phyloP scores from a whole-genome alignment of 352 stramenopile genomes.

The Pythium guiyangense region DNA sequence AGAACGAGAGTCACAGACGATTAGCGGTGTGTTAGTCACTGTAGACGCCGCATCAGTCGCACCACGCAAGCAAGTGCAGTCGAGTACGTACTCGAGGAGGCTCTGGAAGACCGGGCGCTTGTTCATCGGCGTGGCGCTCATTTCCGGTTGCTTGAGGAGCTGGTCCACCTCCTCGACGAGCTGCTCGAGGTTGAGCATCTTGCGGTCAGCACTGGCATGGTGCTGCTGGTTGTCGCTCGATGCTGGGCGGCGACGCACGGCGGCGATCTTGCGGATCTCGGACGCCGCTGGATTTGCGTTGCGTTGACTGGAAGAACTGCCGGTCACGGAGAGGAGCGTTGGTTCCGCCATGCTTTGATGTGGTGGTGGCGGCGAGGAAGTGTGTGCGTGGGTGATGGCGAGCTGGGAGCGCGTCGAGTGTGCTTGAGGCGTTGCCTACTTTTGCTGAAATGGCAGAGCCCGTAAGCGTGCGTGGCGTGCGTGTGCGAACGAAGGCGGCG shows the following conservation, averaged over 20 bases:
- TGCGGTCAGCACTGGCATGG: not conserved
- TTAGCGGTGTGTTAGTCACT: not conserved
- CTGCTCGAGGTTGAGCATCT: constrained; percentile 25
- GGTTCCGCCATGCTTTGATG: constrained; percentile 3
- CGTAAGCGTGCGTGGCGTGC: not conserved
- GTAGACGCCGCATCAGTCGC: not conserved
- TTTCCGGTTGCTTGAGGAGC: constrained; percentile 26
- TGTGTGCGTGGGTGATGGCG: not conserved
- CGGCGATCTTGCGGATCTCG: constrained; percentile 15
- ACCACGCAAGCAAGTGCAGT: not conserved
- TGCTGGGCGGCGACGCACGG: not conserved
- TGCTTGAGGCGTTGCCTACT: not conserved
- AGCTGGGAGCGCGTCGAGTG: not conserved
- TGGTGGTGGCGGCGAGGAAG: not conserved
- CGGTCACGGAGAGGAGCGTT: constrained; percentile 8
- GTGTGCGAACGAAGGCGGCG: no score
- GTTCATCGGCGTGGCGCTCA: constrained; percentile 23
- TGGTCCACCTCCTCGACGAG: constrained; percentile 41
- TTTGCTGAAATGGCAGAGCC: constrained; percentile 1
- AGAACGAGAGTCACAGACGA: not conserved
- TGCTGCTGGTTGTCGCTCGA: constrained; percentile 8
- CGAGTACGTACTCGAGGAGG: constrained; percentile 32
- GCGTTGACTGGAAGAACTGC: not conserved
- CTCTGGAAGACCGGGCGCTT: constrained; percentile 32
- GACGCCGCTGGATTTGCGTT: constrained; percentile 4